A percentile compares a stretch with the other conserved stretches of the same genome.
Conservation (phyloP, 352 stramenopile genomes). For the Phytophthora boehmeriae region DNA sequence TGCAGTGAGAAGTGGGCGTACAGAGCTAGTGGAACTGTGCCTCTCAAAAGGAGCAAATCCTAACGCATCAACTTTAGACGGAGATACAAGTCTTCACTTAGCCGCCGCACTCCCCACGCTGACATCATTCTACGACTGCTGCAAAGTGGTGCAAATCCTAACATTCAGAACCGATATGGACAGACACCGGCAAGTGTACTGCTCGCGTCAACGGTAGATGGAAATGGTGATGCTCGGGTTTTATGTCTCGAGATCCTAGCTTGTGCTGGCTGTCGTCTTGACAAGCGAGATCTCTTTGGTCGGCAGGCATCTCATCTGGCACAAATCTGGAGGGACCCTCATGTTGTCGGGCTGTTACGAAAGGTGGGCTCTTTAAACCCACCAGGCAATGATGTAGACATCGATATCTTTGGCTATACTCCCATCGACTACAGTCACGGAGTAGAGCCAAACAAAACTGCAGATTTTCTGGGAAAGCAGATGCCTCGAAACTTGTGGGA, state of each 20-base stretch:
- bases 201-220: slow-evolving; percentile 36
- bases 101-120: slow-evolving; percentile 46
- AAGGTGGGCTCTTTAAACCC: slow-evolving; percentile 33
- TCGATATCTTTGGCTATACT: slow-evolving; percentile 75
- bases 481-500: slow-evolving; percentile 43
- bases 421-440: slow-evolving; percentile 56
- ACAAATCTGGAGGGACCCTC: slow-evolving; percentile 45
- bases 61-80: slow-evolving; percentile 65
- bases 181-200: slow-evolving; percentile 66
- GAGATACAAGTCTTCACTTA: slow-evolving; percentile 77
- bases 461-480: slow-evolving; percentile 33
- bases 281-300: slow-evolving; percentile 72
- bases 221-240: slow-evolving; percentile 30
- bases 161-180: slow-evolving; percentile 72
- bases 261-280: slow-evolving; percentile 48
- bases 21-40: slow-evolving; percentile 69
- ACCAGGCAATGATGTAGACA: slow-evolving; percentile 24
- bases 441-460: slow-evolving; percentile 30
- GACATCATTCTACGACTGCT: slow-evolving; percentile 66
- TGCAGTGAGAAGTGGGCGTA: slow-evolving; percentile 41
- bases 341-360: slow-evolving; percentile 35
- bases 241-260: slow-evolving; percentile 61
- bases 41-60: slow-evolving; percentile 71
- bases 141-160: slow-evolving; percentile 58
- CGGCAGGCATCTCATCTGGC: slow-evolving; percentile 61